Evolutionary conservation across 768 basidiomycete species (phyloP).

Genomic region (Boletus pseudopeckii): DNA sequence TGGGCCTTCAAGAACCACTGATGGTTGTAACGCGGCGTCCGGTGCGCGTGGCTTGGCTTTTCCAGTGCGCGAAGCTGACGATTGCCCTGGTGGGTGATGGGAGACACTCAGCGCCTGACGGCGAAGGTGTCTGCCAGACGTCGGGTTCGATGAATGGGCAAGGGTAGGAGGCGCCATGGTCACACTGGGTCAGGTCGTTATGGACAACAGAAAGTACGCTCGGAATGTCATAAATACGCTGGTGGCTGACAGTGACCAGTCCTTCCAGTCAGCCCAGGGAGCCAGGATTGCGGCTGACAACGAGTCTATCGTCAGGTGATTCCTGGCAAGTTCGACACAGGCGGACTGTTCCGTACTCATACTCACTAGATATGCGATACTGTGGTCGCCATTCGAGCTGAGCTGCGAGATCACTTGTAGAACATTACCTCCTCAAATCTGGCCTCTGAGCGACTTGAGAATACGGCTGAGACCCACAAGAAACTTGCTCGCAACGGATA

Average conservation of each 20-base stretch:
- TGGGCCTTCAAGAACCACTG: slow-evolving; percentile 4
- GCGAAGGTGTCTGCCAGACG: slow-evolving; percentile 11
- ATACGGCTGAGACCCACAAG: not conserved
- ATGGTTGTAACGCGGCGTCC: slow-evolving; percentile 3
- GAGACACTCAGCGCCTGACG: slow-evolving; percentile 10
- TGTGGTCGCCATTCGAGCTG: not conserved
- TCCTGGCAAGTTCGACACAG: not conserved
- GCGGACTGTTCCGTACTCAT: not conserved
- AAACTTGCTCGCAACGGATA: not conserved
- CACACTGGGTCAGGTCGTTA: not conserved
- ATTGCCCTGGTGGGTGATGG: slow-evolving; percentile 1
- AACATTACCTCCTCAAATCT: not conserved
- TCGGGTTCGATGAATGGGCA: not conserved
- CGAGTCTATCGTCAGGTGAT: not conserved
- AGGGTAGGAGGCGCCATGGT: slow-evolving; percentile 23
- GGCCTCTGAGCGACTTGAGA: not conserved
- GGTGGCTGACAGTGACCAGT: slow-evolving; percentile 22
- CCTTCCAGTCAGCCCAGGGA: slow-evolving; percentile 13
- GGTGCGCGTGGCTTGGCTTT: slow-evolving; percentile 5
- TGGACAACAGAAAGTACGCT: not conserved
- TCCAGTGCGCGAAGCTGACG: not conserved
- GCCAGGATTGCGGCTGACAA: slow-evolving; percentile 20
- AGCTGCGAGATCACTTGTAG: not conserved
- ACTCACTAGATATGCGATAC: not conserved
- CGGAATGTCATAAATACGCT: slow-evolving; percentile 23